These are phyloP conservation scores for Backusella luteola DNA, from an alignment of 192 early-diverging fungal genomes.

Conservation along the genomic window DNA sequence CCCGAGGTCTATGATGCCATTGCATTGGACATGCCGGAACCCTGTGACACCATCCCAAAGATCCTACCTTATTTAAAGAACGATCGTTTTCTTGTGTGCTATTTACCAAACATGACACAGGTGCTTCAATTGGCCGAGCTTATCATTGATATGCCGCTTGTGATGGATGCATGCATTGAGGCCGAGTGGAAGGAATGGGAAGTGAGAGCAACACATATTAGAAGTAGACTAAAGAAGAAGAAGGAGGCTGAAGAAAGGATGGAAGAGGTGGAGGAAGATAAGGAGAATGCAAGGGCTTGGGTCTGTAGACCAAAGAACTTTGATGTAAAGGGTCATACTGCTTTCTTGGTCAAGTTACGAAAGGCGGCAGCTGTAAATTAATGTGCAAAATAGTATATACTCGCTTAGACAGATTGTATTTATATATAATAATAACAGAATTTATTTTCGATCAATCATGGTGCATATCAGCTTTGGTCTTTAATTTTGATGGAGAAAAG, in stretches of 20 bases:
- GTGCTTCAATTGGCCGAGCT: slow-evolving; percentile 44
- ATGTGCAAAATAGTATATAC: background rate
- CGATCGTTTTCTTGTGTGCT: slow-evolving; percentile 52
- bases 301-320: slow-evolving; percentile 44
- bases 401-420: too few species aligned
- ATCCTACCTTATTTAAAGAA: slow-evolving; percentile 43
- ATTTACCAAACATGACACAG: slow-evolving; percentile 59
- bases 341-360: slow-evolving; percentile 45
- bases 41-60: slow-evolving; percentile 29
- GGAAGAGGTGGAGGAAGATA: background rate
- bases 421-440: too few species aligned
- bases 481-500: too few species aligned
- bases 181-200: slow-evolving; percentile 55
- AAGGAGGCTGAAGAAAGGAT: background rate
- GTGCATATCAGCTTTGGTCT: too few species aligned
- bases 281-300: slow-evolving; percentile 27
- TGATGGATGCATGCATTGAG: slow-evolving; percentile 45
- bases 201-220: slow-evolving; percentile 44
- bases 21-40: slow-evolving; percentile 50
- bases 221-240: slow-evolving; percentile 30
- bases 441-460: too few species aligned
- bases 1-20: slow-evolving; percentile 42
- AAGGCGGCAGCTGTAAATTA: slow-evolving; percentile 25
- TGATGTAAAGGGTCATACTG: slow-evolving; percentile 42
- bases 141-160: slow-evolving; percentile 25